Base-by-base conservation (phyloP, 1,284 basidiomycete species). In the Trichosporon ovoides region DNA sequence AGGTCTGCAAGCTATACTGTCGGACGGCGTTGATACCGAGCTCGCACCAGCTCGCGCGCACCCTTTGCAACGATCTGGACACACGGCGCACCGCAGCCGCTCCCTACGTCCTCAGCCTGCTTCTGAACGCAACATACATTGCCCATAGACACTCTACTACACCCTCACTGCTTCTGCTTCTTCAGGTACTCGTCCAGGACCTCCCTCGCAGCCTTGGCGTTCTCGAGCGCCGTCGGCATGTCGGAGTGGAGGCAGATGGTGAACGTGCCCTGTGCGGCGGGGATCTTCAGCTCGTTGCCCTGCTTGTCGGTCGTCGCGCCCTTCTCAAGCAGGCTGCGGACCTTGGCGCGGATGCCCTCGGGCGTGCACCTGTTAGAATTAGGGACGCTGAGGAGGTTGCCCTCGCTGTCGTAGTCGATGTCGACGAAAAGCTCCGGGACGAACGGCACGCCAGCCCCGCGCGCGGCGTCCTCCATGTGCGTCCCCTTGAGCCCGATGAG, bases 271-370 rank as follows among this genome's bases (percentile, higher is more conserved):
- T 53, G 13, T 1, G 54, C 51, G 18, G 38, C 58, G 6, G 54
- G 56, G 22, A 63, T 55, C 11, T 36, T 37, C 7, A 63, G 53
- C 34, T 24, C 16, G 36, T 60, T 58, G 38, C 59, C 62, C 51
- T 63, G 51, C 55, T 58, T 60, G 57, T 63, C 59, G 11, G 46
- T 31, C 19, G 59, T 57, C 2, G 46, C 33, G 16, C 40, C 43
- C 73, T 89, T 87, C n/a, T 79, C 82, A 71, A 88, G 86, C 66
- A 84, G 83, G 73, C 89, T 87, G 16, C 79, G 81, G 72, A 89
- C 85, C 69, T 89, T 89, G 61, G 81, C 81, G 77, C 85, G 84
- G 59, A 89, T 80, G 72, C 85, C 85, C 56, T 64, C 56, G 20
- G 54, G 34, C 9, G 57, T 60, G 31, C 46, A 43, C 24, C 53